These are phyloP conservation scores for Entomortierella beljakovae DNA, from an alignment of 192 early-diverging fungal species.

Conservation along the genomic window DNA sequence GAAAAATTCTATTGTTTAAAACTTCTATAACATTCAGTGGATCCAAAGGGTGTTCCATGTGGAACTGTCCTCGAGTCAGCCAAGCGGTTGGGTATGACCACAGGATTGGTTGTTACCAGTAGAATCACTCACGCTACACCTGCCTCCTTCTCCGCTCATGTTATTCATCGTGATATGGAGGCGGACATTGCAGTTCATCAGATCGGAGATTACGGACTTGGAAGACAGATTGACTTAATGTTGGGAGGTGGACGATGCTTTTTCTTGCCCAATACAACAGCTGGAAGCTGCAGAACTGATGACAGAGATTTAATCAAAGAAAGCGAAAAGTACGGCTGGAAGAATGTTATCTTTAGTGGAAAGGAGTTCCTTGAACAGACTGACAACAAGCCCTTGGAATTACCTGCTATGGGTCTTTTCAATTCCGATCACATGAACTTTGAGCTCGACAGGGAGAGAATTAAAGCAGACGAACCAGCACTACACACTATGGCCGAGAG, in stretches of 20 bases:
- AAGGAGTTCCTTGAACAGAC: constrained; percentile 73
- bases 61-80: constrained; percentile 97
- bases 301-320: constrained; percentile 73
- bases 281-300: constrained; percentile 83
- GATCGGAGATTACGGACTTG: constrained; percentile 90
- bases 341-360: constrained; percentile 61
- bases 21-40: constrained; percentile 59
- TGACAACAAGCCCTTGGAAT: constrained; percentile 11
- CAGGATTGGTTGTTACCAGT: constrained; percentile 94
- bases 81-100: constrained; percentile 81
- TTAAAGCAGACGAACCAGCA: constrained; percentile 70
- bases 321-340: constrained; percentile 70
- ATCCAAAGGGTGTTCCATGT: constrained; percentile 76
- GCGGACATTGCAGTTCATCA: constrained; percentile 90
- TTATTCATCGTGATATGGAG: constrained; percentile 81
- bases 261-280: constrained; percentile 78
- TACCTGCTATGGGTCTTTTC: constrained; percentile 86
- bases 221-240: constrained; percentile 86
- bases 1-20: too few relatives aligned
- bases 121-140: constrained; percentile 96
- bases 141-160: constrained; percentile 86
- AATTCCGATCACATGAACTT: constrained; percentile 91
- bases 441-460: constrained; percentile 81
- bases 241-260: constrained; percentile 93
- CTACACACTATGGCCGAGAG: constrained; percentile 87